Evolutionary conservation across 2,329 filamentous ascomycete genomes (phyloP).

Genomic region (Lecanicillium sp.): DNA sequence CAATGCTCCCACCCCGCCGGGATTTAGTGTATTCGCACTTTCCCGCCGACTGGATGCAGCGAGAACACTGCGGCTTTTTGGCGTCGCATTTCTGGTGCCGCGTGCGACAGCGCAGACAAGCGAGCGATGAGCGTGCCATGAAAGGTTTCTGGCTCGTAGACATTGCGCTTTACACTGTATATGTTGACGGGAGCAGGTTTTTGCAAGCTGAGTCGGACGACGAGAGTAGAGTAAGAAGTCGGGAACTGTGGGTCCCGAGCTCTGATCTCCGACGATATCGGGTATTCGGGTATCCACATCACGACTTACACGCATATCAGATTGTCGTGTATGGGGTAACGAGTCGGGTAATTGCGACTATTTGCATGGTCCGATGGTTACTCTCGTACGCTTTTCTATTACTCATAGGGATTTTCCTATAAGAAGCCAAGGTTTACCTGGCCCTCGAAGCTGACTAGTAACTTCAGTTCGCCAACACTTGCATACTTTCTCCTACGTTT

Average conservation of each 20-base stretch:
- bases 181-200: too few species aligned
- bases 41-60: constrained; percentile 33
- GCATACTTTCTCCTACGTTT: neutral
- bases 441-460: neutral
- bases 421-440: neutral
- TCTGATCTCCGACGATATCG: constrained; percentile 1
- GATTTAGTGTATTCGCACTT: constrained; percentile 43
- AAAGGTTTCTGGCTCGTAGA: constrained; percentile 5
- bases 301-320: too few species aligned
- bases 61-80: constrained; percentile 34
- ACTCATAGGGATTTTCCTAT: neutral
- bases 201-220: too few species aligned
- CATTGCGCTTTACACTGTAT: too few species aligned
- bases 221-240: too few species aligned
- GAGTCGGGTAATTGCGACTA: too few species aligned
- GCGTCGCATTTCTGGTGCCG: constrained; percentile 46
- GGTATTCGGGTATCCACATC: constrained; percentile 8
- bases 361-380: too few species aligned
- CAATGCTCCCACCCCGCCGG: constrained; percentile 24
- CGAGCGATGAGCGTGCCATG: constrained; percentile 24
- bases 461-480: neutral
- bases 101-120: constrained; percentile 42
- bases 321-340: too few species aligned
- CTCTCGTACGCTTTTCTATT: neutral
- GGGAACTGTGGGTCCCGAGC: too few species aligned